A percentile compares a stretch with the other conserved stretches of the same genome.
Conservation (phyloP, 2,329 filamentous ascomycete genomes). For the Xylaria sp. region DNA sequence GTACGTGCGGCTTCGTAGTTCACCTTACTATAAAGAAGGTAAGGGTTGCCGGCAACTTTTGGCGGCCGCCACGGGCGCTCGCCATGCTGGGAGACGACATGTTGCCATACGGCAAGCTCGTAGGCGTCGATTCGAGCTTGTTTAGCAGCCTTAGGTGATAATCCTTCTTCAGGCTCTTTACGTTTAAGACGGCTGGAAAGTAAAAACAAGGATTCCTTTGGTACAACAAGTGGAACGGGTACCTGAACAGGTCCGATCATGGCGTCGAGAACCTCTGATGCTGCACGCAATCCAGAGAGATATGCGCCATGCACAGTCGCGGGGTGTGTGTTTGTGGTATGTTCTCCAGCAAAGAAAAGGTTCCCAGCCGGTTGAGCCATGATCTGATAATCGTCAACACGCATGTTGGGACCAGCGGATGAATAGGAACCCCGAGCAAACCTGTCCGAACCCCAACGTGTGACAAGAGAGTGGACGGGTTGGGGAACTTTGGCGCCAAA, state of each 20-base stretch:
- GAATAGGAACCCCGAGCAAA: slow-evolving; percentile 97
- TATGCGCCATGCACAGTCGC: slow-evolving; percentile 98
- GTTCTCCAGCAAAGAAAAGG: slow-evolving; percentile 93
- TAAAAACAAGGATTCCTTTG: slow-evolving; percentile 54
- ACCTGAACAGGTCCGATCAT: slow-evolving; percentile 83
- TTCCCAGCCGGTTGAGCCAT: slow-evolving; percentile 88
- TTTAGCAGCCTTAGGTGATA: slow-evolving; percentile 52
- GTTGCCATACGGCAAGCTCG: slow-evolving; percentile 58
- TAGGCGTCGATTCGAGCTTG: slow-evolving; percentile 62
- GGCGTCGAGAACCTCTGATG: slow-evolving; percentile 80
- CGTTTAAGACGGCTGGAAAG: slow-evolving; percentile 55
- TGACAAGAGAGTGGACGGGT: slow-evolving; percentile 86
- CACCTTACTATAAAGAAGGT: slow-evolving; percentile 85
- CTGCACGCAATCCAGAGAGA: slow-evolving; percentile 87
- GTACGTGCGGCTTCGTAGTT: slow-evolving; percentile 68
- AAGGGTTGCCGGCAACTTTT: slow-evolving; percentile 81
- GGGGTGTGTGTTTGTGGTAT: slow-evolving; percentile 93
- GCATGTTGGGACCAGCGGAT: slow-evolving; percentile 82
- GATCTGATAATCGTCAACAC: slow-evolving; percentile 85
- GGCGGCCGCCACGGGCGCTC: slow-evolving; percentile 73
- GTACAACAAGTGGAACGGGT: slow-evolving; percentile 74
- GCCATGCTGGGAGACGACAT: slow-evolving; percentile 67
- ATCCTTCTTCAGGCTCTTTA: slow-evolving; percentile 47
- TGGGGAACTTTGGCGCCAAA: slow-evolving; percentile 75
- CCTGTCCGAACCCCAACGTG: slow-evolving; percentile 87